These are phyloP conservation scores for Candida yuanshanica DNA, from an alignment of 805 yeast species.

Conservation along the genomic window DNA sequence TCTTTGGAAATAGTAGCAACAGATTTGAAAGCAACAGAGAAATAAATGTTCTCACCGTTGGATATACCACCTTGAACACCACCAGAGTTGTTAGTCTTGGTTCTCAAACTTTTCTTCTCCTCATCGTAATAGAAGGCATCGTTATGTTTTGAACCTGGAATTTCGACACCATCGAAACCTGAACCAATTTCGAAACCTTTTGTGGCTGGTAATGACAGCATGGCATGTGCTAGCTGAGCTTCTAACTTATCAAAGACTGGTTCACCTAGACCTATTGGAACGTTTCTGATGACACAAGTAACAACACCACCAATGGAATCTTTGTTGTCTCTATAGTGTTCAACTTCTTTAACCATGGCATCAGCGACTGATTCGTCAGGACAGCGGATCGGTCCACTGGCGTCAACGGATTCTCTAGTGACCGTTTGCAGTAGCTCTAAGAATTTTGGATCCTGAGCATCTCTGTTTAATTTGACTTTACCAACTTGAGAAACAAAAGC, in stretches of 20 bases:
- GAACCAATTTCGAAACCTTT: constrained; percentile 98
- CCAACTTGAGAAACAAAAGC: constrained; percentile 97
- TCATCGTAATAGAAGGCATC: constrained; percentile 73
- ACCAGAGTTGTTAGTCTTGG: constrained; percentile 88
- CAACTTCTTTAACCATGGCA: constrained; percentile 81
- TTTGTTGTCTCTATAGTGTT: constrained; percentile 73
- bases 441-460: constrained; percentile 60
- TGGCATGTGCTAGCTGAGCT: constrained; percentile 94
- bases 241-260: constrained; percentile 96
- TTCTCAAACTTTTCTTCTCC: constrained; percentile 61
- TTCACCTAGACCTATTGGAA: constrained; percentile 95
- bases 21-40: constrained; percentile 94
- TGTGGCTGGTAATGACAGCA: constrained; percentile 96
- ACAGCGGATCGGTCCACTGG: constrained; percentile 86
- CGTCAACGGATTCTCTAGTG: constrained; percentile 86
- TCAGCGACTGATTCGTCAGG: constrained; percentile 72
- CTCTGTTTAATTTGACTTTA: constrained; percentile 66
- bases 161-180: constrained; percentile 83
- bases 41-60: constrained; percentile 92
- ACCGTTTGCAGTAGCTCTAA: constrained; percentile 62
- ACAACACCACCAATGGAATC: constrained; percentile 98
- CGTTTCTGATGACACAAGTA: constrained; percentile 92
- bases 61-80: constrained; percentile 98
- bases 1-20: constrained; percentile 96
- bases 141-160: constrained; percentile 92